Conservation (phyloP, 805 yeast species). For the Isabelozyma heimii region DNA sequence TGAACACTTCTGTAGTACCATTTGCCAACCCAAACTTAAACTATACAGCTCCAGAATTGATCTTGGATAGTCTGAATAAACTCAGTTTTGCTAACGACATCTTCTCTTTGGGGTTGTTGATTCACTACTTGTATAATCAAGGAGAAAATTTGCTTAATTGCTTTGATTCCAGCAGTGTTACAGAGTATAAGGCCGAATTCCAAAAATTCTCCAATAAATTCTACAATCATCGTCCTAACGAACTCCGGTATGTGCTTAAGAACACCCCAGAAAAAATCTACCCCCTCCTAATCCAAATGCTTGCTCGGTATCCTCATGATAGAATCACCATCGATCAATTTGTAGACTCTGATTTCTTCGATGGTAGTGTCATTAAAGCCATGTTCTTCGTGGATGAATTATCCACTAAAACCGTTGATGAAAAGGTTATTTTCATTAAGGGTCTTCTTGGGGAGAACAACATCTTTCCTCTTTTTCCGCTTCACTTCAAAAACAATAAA, state of each 20-base stretch:
- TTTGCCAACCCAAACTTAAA: slow-evolving; percentile 70
- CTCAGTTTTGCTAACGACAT: slow-evolving; percentile 72
- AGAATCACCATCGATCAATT: slow-evolving; percentile 64
- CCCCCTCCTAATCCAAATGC: slow-evolving; percentile 48
- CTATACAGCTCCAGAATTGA: slow-evolving; percentile 82
- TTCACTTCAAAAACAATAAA: slow-evolving; percentile 59
- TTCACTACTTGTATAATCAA: slow-evolving; percentile 65
- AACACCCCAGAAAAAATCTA: slow-evolving; percentile 57
- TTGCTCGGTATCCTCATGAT: slow-evolving; percentile 56
- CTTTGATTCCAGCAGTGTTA: slow-evolving; percentile 48
- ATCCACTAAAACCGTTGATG: slow-evolving; percentile 66
- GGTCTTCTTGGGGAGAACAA: slow-evolving; percentile 47
- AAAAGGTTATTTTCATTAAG: slow-evolving; percentile 64
- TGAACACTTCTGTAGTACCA: slow-evolving; percentile 79
- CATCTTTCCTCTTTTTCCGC: slow-evolving; percentile 32
- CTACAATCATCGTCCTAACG: slow-evolving; percentile 33
- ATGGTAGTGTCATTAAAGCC: slow-evolving; percentile 78
- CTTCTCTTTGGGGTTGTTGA: slow-evolving; percentile 78
- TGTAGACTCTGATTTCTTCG: slow-evolving; percentile 70
- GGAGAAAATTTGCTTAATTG: slow-evolving; percentile 43
- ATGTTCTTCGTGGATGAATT: slow-evolving; percentile 81
- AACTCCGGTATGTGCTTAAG: slow-evolving; percentile 45
- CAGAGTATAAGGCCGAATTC: slow-evolving; percentile 59
- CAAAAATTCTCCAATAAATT: slow-evolving; percentile 44
- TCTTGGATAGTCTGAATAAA: slow-evolving; percentile 53